Evolutionary conservation across 2,329 filamentous ascomycete genomes (phyloP).

Genomic region (Fusarium vanettenii): DNA sequence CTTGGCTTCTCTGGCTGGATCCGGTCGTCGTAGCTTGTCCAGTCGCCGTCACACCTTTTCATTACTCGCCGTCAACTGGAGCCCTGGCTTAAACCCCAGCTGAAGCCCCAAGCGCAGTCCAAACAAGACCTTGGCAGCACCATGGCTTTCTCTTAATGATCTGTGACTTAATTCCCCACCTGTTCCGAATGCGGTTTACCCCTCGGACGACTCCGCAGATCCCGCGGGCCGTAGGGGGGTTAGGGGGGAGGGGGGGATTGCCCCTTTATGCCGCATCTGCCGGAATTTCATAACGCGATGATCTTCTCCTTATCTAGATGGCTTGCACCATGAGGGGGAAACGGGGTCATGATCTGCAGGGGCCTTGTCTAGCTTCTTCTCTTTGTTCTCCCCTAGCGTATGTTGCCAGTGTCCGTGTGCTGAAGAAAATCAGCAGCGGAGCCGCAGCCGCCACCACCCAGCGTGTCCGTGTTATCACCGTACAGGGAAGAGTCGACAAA

Average conservation of each 20-base stretch:
- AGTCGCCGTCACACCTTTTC: background rate
- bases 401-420: background rate
- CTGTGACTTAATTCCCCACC: background rate
- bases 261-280: slow-evolving; percentile 6
- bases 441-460: background rate
- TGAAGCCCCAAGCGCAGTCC: background rate
- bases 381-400: background rate
- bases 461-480: background rate
- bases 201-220: slow-evolving; percentile 1
- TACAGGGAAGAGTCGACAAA: background rate
- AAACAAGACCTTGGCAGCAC: background rate
- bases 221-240: background rate
- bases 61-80: background rate
- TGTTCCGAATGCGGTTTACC: background rate
- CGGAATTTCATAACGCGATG: background rate
- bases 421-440: background rate
- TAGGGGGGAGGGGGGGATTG: background rate
- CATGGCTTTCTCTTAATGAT: background rate
- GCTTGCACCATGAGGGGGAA: background rate
- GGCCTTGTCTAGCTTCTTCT: background rate
- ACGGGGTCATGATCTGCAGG: slow-evolving; percentile 6
- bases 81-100: background rate
- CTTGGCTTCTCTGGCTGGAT: background rate
- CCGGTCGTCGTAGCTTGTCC: background rate
- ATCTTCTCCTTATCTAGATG: slow-evolving; percentile 16